phyloP scores from a whole-genome alignment of 2,329 filamentous ascomycete genomes.

The Zasmidium citrigriseum region DNA sequence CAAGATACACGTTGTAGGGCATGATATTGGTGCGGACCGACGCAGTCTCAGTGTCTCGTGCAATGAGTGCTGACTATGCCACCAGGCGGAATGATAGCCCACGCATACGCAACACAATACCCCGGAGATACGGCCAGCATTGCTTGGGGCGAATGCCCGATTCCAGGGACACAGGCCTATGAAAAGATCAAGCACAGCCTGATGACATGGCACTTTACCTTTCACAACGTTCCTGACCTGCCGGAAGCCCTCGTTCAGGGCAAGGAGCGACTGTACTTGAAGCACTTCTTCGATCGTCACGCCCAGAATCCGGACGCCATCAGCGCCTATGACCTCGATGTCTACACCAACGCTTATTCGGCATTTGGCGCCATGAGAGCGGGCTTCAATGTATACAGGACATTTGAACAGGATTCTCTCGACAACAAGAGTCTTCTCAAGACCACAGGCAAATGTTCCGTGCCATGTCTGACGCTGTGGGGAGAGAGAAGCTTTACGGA shows the following conservation, averaged over 20 bases:
- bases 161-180: slow-evolving; percentile 37
- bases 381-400: slow-evolving; percentile 36
- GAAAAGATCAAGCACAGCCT: slow-evolving; percentile 28
- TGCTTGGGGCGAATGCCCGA: slow-evolving; percentile 46
- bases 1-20: slow-evolving; percentile 45
- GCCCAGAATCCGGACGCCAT: slow-evolving; percentile 41
- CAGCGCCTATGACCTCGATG: slow-evolving; percentile 38
- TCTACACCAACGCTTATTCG: slow-evolving; percentile 40
- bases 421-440: slow-evolving; percentile 14
- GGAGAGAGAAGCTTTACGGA: slow-evolving; percentile 35
- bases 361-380: slow-evolving; percentile 37
- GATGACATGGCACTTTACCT: slow-evolving; percentile 45
- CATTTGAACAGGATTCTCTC: slow-evolving; percentile 37
- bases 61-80: slow-evolving; percentile 40
- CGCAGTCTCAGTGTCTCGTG: slow-evolving; percentile 41
- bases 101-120: slow-evolving; percentile 43
- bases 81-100: slow-evolving; percentile 50
- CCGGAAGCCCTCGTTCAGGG: slow-evolving; percentile 43
- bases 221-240: slow-evolving; percentile 43
- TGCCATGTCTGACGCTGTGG: slow-evolving; percentile 34
- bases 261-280: slow-evolving; percentile 44
- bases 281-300: slow-evolving; percentile 47
- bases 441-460: slow-evolving; percentile 23
- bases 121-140: slow-evolving; percentile 39
- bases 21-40: slow-evolving; percentile 45